Evolutionary conservation across 805 yeast genomes (phyloP).

Genomic region (Isabelozyma heimii): DNA sequence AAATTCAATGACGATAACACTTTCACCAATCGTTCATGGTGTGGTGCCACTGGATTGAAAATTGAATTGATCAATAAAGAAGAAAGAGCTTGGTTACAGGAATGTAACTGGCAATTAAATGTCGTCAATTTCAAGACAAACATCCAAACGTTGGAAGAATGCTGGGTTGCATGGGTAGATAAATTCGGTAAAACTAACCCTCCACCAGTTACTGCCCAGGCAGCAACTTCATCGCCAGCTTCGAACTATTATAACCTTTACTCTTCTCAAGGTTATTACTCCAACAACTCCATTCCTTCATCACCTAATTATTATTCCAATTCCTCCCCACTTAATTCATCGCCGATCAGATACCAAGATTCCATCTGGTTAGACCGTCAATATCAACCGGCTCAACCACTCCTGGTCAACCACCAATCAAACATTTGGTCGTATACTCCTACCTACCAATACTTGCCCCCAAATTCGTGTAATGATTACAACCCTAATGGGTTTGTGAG

Average conservation of each 20-base stretch:
- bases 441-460: slow-evolving; percentile 14
- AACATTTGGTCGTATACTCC: slow-evolving; percentile 26
- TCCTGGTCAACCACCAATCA: slow-evolving; percentile 1
- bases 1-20: slow-evolving; percentile 96
- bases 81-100: slow-evolving; percentile 70
- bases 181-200: slow-evolving; percentile 18
- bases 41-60: slow-evolving; percentile 86
- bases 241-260: slow-evolving; percentile 1
- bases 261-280: slow-evolving; percentile 2
- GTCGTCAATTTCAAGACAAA: slow-evolving; percentile 37
- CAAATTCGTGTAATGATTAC: slow-evolving; percentile 4
- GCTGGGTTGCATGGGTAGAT: slow-evolving; percentile 44
- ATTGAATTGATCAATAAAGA: slow-evolving; percentile 56
- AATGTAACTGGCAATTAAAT: slow-evolving; percentile 58
- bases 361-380: slow-evolving; percentile 23
- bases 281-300: slow-evolving; percentile 13
- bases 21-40: slow-evolving; percentile 92
- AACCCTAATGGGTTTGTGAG: slow-evolving; percentile 26
- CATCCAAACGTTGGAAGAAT: slow-evolving; percentile 40
- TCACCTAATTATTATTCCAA: slow-evolving; percentile 11
- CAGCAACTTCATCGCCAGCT: not conserved
- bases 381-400: slow-evolving; percentile 3
- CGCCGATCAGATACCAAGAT: slow-evolving; percentile 23
- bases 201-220: slow-evolving; percentile 2
- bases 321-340: slow-evolving; percentile 25